Base-by-base conservation (phyloP, 2,329 filamentous ascomycete species). In the Lasiodiplodia theobromae region DNA sequence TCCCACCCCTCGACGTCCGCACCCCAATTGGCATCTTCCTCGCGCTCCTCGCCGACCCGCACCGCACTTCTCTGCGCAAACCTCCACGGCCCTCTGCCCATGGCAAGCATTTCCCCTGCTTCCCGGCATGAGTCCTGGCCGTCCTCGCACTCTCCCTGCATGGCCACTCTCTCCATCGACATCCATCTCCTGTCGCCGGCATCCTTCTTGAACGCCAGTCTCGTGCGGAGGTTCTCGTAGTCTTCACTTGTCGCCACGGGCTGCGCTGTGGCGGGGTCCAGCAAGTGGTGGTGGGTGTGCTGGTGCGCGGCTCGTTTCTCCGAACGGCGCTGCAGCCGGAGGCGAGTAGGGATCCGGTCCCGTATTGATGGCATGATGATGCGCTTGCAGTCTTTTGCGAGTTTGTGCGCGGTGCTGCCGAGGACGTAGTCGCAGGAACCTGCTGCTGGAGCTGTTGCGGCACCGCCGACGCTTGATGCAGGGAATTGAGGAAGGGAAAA, bases 231-330 rank as follows among this genome's bases (percentile, higher is more conserved):
- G 40, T 63, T 51, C 18, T 49, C 58, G 16, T 34, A 37, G 44
- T 63, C 58, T 44, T 63, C 58, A 12, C 10, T 10, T 5, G 58
- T 63, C 4, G 58, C 58, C 8, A 63, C 40, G 40, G 58, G 58
- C 25, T 63, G 47, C 8, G 58, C n/a, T 18, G 16, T 7, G 16
- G 23, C 40, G 2, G 58, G 58, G 23, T 63, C 40, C 11, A 63
- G 58, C 4, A 18, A 18, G 53, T 28, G 31, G 53, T 28, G 11
- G 54, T 40, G 54, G 4, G 3, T 40, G 34, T n/a, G 10, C 18
- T 23, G 31, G 10, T 16, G 54, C 8, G n/a, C 2, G 11, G 34
- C n/a, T 11, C 12, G 7, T n/a, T 57, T 4, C 21, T 21, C 3
- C 31, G 18, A 16, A 31, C 16, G 28, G 37, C 11, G 53, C 23